Percentiles rank a stretch among this genome's conserved stretches.
Conservation (phyloP, 352 stramenopile genomes). For the Aphanomyces cochlioides region DNA sequence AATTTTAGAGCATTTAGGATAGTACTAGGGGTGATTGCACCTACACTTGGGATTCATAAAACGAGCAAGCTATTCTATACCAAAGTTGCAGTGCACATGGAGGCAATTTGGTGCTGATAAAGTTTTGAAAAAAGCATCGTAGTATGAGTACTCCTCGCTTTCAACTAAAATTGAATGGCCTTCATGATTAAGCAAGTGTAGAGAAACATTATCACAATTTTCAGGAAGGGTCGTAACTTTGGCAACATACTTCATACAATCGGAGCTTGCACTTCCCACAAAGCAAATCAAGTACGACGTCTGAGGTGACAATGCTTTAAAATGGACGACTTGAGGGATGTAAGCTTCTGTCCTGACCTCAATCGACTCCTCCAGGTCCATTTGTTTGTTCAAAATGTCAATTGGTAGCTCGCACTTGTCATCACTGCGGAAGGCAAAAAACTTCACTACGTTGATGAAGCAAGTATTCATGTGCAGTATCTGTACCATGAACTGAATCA, state of each 20-base stretch:
- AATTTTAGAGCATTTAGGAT: neutral
- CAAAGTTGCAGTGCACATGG: constrained; percentile 5
- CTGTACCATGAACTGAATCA: constrained; percentile 31
- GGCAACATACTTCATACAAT: neutral
- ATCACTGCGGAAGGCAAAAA: constrained; percentile 6
- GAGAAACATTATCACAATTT: neutral
- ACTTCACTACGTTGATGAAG: neutral
- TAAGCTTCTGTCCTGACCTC: neutral
- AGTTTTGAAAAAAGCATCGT: neutral
- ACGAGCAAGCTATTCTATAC: neutral
- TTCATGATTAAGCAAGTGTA: constrained; percentile 6
- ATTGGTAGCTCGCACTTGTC: neutral
- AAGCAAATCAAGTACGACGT: neutral
- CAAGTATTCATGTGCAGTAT: constrained; percentile 4
- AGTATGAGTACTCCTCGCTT: neutral
- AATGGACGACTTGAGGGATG: neutral
- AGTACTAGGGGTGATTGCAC: neutral
- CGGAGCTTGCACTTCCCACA: neutral
- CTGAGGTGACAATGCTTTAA: constrained; percentile 1
- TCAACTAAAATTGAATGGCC: neutral
- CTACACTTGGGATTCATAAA: neutral
- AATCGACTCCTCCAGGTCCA: neutral
- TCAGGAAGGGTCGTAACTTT: neutral
- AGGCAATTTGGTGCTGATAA: neutral
- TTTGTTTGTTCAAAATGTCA: neutral